Conservation (phyloP, 2,329 filamentous ascomycete species). For the Talaromyces verruculosus region DNA sequence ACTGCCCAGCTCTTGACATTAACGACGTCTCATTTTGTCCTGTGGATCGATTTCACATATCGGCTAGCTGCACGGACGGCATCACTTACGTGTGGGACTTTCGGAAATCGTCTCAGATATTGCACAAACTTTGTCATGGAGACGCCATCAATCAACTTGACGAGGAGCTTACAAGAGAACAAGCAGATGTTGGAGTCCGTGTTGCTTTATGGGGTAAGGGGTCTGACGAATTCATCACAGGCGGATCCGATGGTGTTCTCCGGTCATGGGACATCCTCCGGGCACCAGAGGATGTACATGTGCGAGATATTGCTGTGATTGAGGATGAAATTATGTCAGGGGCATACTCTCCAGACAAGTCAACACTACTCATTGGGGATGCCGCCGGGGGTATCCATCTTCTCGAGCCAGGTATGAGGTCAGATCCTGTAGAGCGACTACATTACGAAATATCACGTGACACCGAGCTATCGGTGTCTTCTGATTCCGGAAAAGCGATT, state of each 20-base stretch:
- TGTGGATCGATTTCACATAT: constrained; percentile 49
- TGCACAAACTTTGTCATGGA: constrained; percentile 55
- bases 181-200: constrained; percentile 58
- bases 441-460: constrained; percentile 26
- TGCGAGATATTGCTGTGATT: constrained; percentile 52
- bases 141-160: constrained; percentile 50
- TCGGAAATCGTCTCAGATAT: constrained; percentile 46
- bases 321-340: constrained; percentile 59
- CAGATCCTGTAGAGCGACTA: constrained; percentile 28
- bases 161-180: constrained; percentile 44
- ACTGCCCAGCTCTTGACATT: constrained; percentile 61
- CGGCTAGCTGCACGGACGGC: constrained; percentile 61
- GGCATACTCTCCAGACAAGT: constrained; percentile 56
- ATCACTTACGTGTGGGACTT: constrained; percentile 62
- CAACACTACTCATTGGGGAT: constrained; percentile 59
- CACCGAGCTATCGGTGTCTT: constrained; percentile 14
- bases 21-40: constrained; percentile 59
- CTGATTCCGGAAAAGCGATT: constrained; percentile 30
- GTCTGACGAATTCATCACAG: constrained; percentile 56
- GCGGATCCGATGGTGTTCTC: constrained; percentile 60
- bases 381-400: constrained; percentile 56
- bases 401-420: constrained; percentile 41
- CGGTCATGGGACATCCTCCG: constrained; percentile 61
- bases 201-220: constrained; percentile 59
- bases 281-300: constrained; percentile 51